Evolutionary conservation across 495 filamentous ascomycete genomes (phyloP), one percentile per base, ranked within the genome.

Genomic region (Lophiostoma macrostomum): DNA sequence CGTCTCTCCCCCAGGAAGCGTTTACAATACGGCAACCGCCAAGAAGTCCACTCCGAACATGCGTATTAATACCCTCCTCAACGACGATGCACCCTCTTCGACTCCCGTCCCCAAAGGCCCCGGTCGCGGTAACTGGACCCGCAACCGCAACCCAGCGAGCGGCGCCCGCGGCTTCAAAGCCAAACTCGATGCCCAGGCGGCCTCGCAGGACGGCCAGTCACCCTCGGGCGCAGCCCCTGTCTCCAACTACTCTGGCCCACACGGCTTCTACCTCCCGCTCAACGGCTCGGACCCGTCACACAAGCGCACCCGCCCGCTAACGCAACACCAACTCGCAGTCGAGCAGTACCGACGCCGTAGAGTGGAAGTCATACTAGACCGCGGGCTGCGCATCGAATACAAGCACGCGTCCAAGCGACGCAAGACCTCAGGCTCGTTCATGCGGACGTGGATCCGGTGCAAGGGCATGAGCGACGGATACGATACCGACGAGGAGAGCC

Each of bases 281-380:
- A 66, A 66, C 28, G 63, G 63, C 16, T 50, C 63, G 10, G 63
- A 66, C 13, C 63, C 60, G 0, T 16, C 41, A 6, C 63, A 66
- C 61, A 80, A 83, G 46, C 81, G 85, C n/a, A 81, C 85, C 3
- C 81, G 93, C 5, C 91, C 90, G 3, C 78, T 95, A 16, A 98
- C 93, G 0, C 86, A 88, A 8, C 93, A 98, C 67, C 93, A 98
- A 63, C 75, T 95, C 24, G 93, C 91, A 6, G 87, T 97, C 3
- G 89, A 95, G 60, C 80, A 85, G 38, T 96, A 95, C 65, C 80
- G 94, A 7, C 86, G 83, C 30, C 83, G 93, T 67, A 85, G 89
- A 12, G 87, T 95, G 34, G 86, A 95, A 43, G 88, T 93, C 62
- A 83, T 93, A 36, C 79, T 98, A 25, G 80, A 87, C 58, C 83